Conservation (phyloP, 495 filamentous ascomycete species). For the Choiromyces venosus region DNA sequence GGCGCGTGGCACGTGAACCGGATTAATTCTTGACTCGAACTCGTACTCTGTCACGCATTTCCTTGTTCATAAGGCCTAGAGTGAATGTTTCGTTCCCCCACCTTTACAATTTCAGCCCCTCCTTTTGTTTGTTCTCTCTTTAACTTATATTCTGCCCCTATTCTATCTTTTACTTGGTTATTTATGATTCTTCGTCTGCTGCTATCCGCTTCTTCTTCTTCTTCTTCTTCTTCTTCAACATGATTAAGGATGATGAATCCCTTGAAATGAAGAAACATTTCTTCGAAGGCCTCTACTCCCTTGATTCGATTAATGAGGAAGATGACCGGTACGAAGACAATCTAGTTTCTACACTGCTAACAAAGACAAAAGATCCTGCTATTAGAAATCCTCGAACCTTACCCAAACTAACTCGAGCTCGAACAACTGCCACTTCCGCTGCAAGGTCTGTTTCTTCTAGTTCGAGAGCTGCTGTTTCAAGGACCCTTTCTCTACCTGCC, state of each 20-base stretch:
- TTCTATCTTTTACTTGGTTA: background rate
- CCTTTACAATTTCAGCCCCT: background rate
- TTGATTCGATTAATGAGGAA: slow-evolving; percentile 13
- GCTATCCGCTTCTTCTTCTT: background rate
- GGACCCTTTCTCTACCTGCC: background rate
- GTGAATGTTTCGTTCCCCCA: background rate
- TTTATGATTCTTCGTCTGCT: background rate
- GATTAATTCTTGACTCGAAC: background rate
- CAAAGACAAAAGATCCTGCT: slow-evolving; percentile 2
- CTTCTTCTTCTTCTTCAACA: too few relatives aligned
- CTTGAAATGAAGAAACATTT: slow-evolving; percentile 22
- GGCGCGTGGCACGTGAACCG: background rate
- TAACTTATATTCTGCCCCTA: background rate
- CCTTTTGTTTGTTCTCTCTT: background rate
- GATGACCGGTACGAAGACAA: slow-evolving; percentile 24
- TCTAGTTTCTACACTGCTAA: slow-evolving; percentile 14
- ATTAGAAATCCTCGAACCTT: slow-evolving; percentile 14
- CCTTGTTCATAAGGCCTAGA: background rate
- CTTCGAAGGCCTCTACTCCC: slow-evolving; percentile 37
- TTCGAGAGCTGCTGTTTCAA: slow-evolving; percentile 10
- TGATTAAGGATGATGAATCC: background rate
- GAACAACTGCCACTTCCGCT: background rate
- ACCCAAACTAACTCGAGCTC: background rate
- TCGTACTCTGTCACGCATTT: background rate
- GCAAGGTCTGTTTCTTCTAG: slow-evolving; percentile 2